Conservation (phyloP, 176 grass and related monocot species). For the Echinochloa phyllopogon region DNA sequence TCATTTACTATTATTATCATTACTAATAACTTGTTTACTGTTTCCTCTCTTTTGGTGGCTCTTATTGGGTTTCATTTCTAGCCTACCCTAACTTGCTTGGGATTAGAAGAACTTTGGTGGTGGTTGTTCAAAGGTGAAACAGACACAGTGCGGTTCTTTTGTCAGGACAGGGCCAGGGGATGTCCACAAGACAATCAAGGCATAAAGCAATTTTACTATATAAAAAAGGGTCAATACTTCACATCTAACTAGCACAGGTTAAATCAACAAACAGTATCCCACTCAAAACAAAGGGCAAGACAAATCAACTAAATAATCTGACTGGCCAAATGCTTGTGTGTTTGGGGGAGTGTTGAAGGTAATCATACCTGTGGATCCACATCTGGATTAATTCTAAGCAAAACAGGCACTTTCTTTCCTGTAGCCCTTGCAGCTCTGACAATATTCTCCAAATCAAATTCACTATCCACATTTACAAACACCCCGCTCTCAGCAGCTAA, state of each 20-base stretch:
- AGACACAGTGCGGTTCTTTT: background rate
- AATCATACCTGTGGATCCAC: slow-evolving; percentile 92
- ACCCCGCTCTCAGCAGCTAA: slow-evolving; percentile 87
- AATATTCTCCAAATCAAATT: slow-evolving; percentile 98
- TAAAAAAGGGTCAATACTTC: background rate
- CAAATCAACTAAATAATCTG: slow-evolving; percentile 38
- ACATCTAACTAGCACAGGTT: background rate
- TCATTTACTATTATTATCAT: background rate
- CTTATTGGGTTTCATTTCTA: slow-evolving; percentile 5
- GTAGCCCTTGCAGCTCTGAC: slow-evolving; percentile 66
- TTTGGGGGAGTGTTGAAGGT: background rate
- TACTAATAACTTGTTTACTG: background rate
- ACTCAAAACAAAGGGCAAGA: background rate
- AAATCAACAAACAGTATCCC: background rate
- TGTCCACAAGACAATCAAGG: background rate
- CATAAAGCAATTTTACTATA: slow-evolving; percentile 13
- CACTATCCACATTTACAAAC: slow-evolving; percentile 97
- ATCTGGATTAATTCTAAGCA: slow-evolving; percentile 98
- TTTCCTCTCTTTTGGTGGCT: background rate
- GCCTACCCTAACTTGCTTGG: background rate
- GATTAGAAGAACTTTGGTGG: background rate
- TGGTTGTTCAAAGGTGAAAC: background rate
- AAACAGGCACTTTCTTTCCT: slow-evolving; percentile 88
- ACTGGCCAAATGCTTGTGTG: background rate
- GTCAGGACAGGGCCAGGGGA: background rate